Evolutionary conservation across 169 alveolate genomes (phyloP).

Genomic region (Miamiensis avidus): DNA sequence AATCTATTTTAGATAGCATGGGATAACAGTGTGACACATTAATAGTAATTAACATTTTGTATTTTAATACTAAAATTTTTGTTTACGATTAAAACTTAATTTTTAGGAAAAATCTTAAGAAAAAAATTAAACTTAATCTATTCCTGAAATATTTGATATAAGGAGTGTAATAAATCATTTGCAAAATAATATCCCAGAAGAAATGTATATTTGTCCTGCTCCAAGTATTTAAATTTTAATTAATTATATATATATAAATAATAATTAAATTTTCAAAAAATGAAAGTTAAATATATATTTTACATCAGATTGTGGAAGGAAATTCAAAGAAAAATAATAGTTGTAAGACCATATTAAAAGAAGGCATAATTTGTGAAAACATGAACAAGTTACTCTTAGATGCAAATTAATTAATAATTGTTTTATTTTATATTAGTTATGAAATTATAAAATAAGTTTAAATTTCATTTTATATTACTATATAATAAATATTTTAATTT

Average conservation of each 20-base stretch:
- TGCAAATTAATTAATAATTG: no score
- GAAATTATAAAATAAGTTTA: no score
- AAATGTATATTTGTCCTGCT: constrained; percentile 16
- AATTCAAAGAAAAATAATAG: constrained; percentile 27
- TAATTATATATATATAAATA: no score
- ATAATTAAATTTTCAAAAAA: neutral
- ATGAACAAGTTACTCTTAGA: no score
- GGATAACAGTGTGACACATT: constrained; percentile 42
- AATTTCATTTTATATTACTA: no score
- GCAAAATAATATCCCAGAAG: constrained; percentile 41
- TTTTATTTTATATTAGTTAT: no score
- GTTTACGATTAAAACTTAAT: no score
- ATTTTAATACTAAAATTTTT: neutral
- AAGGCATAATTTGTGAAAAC: constrained; percentile 43
- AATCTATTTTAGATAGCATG: constrained; percentile 12
- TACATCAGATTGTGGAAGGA: constrained; percentile 37
- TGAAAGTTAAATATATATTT: neutral
- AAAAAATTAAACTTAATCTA: constrained; percentile 14
- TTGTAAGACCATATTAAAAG: constrained; percentile 31
- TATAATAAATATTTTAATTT: no score
- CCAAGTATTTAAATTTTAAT: constrained; percentile 30
- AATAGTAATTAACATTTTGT: neutral
- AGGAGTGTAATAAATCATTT: constrained; percentile 36
- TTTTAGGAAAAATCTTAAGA: constrained; percentile 6
- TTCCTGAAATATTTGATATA: constrained; percentile 16